Evolutionary conservation across 129 eudicot species (phyloP).

Genomic region (Lactuca sativa): DNA sequence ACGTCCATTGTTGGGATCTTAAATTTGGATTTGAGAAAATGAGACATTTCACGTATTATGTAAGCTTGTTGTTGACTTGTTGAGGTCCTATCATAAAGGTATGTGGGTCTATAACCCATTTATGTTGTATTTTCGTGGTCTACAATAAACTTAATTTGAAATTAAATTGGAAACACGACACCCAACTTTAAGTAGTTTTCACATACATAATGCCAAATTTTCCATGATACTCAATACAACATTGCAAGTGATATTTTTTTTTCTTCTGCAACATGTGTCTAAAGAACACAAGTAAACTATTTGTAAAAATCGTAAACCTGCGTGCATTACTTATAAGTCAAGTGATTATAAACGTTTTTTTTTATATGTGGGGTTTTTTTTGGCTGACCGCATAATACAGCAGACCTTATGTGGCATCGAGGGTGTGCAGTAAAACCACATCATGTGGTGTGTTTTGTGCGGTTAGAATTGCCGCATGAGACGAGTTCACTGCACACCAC

Average conservation of each 20-base stretch:
- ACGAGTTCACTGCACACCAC: no score
- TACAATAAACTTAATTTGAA: not conserved
- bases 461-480: no score
- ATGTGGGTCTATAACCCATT: constrained; percentile 28
- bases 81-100: constrained; percentile 13
- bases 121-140: constrained; percentile 11
- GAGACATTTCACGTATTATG: constrained; percentile 19
- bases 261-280: constrained; percentile 4
- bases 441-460: no score
- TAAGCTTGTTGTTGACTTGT: constrained; percentile 22
- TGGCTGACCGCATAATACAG: no score
- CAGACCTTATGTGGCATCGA: no score
- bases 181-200: constrained; percentile 23
- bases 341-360: no score
- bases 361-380: no score
- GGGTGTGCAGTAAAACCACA: no score
- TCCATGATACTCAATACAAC: constrained; percentile 11
- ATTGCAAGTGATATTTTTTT: constrained; percentile 24
- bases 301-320: no score
- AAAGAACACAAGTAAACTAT: no score
- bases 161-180: constrained; percentile 24
- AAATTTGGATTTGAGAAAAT: constrained; percentile 4
- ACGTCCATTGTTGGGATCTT: constrained; percentile 9
- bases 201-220: constrained; percentile 14
- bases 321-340: not conserved